phyloP scores from a whole-genome alignment of 2,329 filamentous ascomycete genomes.

The Dichotomopilus funicola region DNA sequence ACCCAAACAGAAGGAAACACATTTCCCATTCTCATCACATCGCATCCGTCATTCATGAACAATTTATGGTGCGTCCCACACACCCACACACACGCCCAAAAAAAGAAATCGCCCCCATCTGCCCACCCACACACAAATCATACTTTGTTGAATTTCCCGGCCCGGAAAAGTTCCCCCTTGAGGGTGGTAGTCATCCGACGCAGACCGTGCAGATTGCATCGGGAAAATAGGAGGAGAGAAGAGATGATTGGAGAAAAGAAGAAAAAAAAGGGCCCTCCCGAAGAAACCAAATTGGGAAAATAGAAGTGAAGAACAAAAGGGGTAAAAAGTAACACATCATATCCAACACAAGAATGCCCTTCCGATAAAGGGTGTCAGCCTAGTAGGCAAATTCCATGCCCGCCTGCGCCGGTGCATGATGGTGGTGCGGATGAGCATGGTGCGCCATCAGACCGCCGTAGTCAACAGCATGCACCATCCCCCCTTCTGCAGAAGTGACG shows the following conservation, averaged over 20 bases:
- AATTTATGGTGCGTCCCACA: not conserved
- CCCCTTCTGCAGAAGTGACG: constrained; percentile 24
- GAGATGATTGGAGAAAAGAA: too few relatives aligned
- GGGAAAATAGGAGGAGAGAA: too few relatives aligned
- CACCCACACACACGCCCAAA: not conserved
- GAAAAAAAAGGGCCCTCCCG: too few relatives aligned
- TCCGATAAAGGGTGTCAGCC: not conserved
- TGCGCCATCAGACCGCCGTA: constrained; percentile 30
- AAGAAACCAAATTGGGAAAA: too few relatives aligned
- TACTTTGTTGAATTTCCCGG: not conserved
- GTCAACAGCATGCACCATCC: constrained; percentile 23
- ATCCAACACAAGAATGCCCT: not conserved
- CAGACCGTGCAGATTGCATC: too few relatives aligned
- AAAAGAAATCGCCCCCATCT: not conserved
- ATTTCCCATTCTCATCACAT: too few relatives aligned
- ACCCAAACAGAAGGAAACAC: not conserved
- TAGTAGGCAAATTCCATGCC: constrained; percentile 38
- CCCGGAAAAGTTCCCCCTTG: not conserved
- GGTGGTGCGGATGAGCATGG: constrained; percentile 16
- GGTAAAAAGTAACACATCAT: not conserved
- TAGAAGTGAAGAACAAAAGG: not conserved
- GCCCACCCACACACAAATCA: not conserved
- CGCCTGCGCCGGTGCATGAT: not conserved
- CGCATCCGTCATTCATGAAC: too few relatives aligned
- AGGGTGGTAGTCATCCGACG: not conserved